Conservation (phyloP, 768 basidiomycete species). For the Coprinopsis strossmayeri region DNA sequence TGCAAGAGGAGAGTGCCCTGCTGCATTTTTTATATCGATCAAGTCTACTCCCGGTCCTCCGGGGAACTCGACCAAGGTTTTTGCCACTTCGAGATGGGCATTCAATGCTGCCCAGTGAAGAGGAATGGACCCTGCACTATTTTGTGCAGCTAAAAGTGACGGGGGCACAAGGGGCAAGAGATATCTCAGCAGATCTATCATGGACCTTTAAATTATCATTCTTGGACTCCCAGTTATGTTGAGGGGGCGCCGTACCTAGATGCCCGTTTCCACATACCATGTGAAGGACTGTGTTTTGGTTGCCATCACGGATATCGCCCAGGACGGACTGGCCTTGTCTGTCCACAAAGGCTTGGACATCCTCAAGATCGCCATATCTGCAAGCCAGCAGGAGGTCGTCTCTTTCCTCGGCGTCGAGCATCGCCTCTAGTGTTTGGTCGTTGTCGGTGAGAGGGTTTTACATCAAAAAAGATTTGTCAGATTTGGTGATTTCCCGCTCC, state of each 20-base stretch:
- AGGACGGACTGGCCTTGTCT: slow-evolving; percentile 49
- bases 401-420: slow-evolving; percentile 43
- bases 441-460: neutral
- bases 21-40: slow-evolving; percentile 72
- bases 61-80: slow-evolving; percentile 52
- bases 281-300: slow-evolving; percentile 76
- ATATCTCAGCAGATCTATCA: slow-evolving; percentile 67
- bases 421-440: slow-evolving; percentile 12
- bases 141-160: slow-evolving; percentile 53
- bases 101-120: slow-evolving; percentile 92
- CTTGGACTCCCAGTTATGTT: neutral
- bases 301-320: slow-evolving; percentile 54
- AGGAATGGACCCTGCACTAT: slow-evolving; percentile 72
- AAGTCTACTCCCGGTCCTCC: slow-evolving; percentile 55
- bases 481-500: neutral
- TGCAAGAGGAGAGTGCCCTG: slow-evolving; percentile 69
- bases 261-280: slow-evolving; percentile 91
- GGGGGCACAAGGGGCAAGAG: slow-evolving; percentile 58
- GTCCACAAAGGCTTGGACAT: slow-evolving; percentile 60
- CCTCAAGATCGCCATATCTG: slow-evolving; percentile 84
- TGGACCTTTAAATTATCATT: slow-evolving; percentile 41
- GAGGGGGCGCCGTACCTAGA: slow-evolving; percentile 45
- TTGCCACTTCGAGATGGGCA: slow-evolving; percentile 56
- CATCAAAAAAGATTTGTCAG: too few relatives aligned
- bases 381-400: slow-evolving; percentile 78